These are phyloP conservation scores for Nicotiana attenuata DNA, from an alignment of 257 asterid genomes.

Conservation along the genomic window DNA sequence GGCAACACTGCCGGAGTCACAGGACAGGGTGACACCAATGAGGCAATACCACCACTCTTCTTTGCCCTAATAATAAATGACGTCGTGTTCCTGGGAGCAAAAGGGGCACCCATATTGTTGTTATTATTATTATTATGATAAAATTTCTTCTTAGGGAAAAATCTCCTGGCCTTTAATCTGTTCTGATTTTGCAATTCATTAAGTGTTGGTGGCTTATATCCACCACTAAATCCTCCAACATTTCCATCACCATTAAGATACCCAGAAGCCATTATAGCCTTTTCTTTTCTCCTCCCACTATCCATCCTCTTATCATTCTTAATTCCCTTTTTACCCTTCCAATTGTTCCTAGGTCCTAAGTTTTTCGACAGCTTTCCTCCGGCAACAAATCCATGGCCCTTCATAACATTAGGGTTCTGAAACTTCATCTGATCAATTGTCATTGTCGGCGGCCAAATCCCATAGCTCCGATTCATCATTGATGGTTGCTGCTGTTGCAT, in stretches of 20 bases:
- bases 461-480: constrained; percentile 49
- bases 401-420: constrained; percentile 44
- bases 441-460: constrained; percentile 54
- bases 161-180: constrained; percentile 49
- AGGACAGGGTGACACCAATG: constrained; percentile 70
- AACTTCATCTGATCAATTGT: constrained; percentile 36
- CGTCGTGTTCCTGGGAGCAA: constrained; percentile 61
- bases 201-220: constrained; percentile 58
- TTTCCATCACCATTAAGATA: constrained; percentile 20
- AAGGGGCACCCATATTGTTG: constrained; percentile 44
- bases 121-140: constrained; percentile 28
- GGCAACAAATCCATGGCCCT: constrained; percentile 23
- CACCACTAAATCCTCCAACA: constrained; percentile 33
- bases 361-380: constrained; percentile 21
- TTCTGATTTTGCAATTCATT: constrained; percentile 67
- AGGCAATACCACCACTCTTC: constrained; percentile 77
- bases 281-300: constrained; percentile 45
- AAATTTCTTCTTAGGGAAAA: constrained; percentile 48
- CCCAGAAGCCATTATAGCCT: constrained; percentile 23
- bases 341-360: constrained; percentile 57
- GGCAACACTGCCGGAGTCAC: constrained; percentile 72
- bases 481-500: constrained; percentile 33
- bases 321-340: constrained; percentile 61
- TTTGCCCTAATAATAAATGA: constrained; percentile 62
- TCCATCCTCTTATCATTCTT: constrained; percentile 35